These are phyloP conservation scores for Coemansia nantahalensis DNA, from an alignment of 192 early-diverging fungal genomes.

Conservation along the genomic window DNA sequence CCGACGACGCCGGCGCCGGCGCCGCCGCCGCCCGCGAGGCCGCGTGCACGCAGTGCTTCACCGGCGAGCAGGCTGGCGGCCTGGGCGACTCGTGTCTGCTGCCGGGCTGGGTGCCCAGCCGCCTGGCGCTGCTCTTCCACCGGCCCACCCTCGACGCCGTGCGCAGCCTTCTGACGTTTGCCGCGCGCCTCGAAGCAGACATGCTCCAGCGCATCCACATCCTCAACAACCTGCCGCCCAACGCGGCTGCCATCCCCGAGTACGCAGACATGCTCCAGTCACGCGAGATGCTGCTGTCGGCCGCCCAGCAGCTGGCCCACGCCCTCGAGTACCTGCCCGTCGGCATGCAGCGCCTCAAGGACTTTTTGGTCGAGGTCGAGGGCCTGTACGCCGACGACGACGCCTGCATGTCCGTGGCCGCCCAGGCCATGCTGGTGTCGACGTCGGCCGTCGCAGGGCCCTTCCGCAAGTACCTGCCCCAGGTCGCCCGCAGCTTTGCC, in stretches of 20 bases:
- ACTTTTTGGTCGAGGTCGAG: slow-evolving; percentile 42
- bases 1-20: slow-evolving; percentile 14
- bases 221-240: slow-evolving; percentile 31
- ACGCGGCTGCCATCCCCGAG: slow-evolving; percentile 28
- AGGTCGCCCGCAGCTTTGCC: slow-evolving; percentile 38
- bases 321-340: slow-evolving; percentile 50
- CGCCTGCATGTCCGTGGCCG: slow-evolving; percentile 29
- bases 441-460: slow-evolving; percentile 41
- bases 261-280: slow-evolving; percentile 22
- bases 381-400: slow-evolving; percentile 40
- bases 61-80: slow-evolving; percentile 7
- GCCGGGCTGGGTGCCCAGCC: slow-evolving; percentile 34
- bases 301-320: slow-evolving; percentile 47
- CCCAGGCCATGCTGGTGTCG: slow-evolving; percentile 39
- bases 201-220: slow-evolving; percentile 32
- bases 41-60: slow-evolving; percentile 14
- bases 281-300: slow-evolving; percentile 38
- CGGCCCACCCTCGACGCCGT: slow-evolving; percentile 43
- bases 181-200: slow-evolving; percentile 22
- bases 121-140: slow-evolving; percentile 47
- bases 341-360: slow-evolving; percentile 39
- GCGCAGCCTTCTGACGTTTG: slow-evolving; percentile 45
- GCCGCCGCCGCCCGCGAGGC: slow-evolving; percentile 13
- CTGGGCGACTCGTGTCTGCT: slow-evolving; percentile 11
- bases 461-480: slow-evolving; percentile 40